Percentiles rank a stretch among this genome's conserved stretches.
Evolutionary conservation across 768 basidiomycete species (phyloP).

Genomic region (Boletus eberwhitei): DNA sequence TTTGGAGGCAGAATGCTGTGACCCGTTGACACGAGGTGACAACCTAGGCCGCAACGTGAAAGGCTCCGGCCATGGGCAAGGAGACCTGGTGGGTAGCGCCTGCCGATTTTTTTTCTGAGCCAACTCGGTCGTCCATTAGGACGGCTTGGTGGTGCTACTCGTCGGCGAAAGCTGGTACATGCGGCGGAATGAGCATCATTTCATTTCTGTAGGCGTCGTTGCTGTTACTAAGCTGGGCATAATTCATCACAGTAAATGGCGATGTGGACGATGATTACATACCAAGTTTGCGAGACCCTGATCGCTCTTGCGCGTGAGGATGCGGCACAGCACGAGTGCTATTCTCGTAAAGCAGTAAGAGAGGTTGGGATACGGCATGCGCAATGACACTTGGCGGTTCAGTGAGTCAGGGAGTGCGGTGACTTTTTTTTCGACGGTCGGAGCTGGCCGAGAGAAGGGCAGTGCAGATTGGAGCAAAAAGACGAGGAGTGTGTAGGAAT

Average conservation of each 20-base stretch:
- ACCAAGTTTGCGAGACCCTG: constrained; percentile 8
- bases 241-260: neutral
- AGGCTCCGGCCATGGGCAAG: neutral
- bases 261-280: constrained; percentile 2
- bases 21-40: constrained; percentile 15
- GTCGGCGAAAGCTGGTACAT: neutral
- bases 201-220: constrained; percentile 8
- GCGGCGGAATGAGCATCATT: constrained; percentile 1
- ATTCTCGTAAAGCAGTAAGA: constrained; percentile 10
- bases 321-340: neutral
- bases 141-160: neutral
- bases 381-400: constrained; percentile 17
- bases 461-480: constrained; percentile 7
- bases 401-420: neutral
- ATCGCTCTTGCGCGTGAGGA: constrained; percentile 15
- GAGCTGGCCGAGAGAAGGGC: constrained; percentile 11
- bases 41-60: constrained; percentile 6
- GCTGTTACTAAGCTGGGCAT: neutral
- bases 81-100: neutral
- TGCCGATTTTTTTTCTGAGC: neutral
- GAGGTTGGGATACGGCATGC: constrained; percentile 19
- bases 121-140: neutral
- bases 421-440: neutral
- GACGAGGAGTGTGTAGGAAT: neutral
- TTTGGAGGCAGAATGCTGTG: constrained; percentile 20